These are phyloP conservation scores for Zygosaccharomyces lentus DNA, from an alignment of 805 yeast species.

Conservation along the genomic window DNA sequence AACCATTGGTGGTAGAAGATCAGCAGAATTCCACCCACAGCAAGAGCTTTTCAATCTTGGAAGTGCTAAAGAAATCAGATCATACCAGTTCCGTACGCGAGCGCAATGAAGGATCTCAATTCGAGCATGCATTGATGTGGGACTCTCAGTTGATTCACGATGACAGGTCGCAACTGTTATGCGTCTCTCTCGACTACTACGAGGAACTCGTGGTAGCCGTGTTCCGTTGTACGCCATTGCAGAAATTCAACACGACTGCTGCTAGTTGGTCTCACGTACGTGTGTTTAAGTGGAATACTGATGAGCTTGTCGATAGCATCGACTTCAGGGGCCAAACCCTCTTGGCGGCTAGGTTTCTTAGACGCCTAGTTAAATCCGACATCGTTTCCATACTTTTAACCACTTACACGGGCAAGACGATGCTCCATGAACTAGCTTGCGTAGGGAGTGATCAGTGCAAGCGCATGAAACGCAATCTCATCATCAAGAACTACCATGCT, in stretches of 20 bases:
- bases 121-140: conserved; percentile 3
- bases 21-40: conserved; percentile 12
- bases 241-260: conserved; percentile 1
- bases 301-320: conserved; percentile 20
- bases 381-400: conserved; percentile 20
- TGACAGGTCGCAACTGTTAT: conserved; percentile 1
- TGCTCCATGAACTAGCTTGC: conserved; percentile 23
- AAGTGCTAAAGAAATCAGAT: conserved; percentile 11
- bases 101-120: neutral
- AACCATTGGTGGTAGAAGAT: conserved; percentile 10
- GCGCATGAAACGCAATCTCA: conserved; percentile 20
- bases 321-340: conserved; percentile 24
- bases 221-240: conserved; percentile 9
- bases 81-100: neutral
- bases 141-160: neutral
- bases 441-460: conserved; percentile 2
- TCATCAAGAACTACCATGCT: conserved; percentile 20
- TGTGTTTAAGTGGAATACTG: conserved; percentile 17
- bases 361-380: conserved; percentile 11
- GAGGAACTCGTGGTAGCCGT: conserved; percentile 11
- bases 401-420: conserved; percentile 23
- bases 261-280: conserved; percentile 12
- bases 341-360: conserved; percentile 16
- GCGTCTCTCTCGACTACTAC: conserved; percentile 14
- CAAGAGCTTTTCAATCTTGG: conserved; percentile 15